phyloP scores from a whole-genome alignment of 129 eudicot genomes.

The Helianthus annuus region HanXRQr2.0-SUNRISE NC_035438.2:29183621-29184120 shows the following conservation, averaged over 20 bases:
- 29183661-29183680: no score
- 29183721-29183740: no score
- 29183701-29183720: no score
- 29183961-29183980: not conserved
- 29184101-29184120: slow-evolving; percentile 22
- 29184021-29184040: not conserved
- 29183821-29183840: not conserved
- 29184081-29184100: slow-evolving; percentile 41
- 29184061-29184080: not conserved
- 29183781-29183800: not conserved
- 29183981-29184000: not conserved
- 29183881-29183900: no score
- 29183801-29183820: not conserved
- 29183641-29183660: no score
- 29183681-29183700: no score
- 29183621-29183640: no score
- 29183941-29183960: not conserved
- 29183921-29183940: not conserved
- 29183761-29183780: not conserved
- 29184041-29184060: not conserved
- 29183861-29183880: not conserved
- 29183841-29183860: not conserved
- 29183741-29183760: not conserved
- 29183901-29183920: no score
- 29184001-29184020: not conserved